A percentile compares a stretch with the other conserved stretches of the same genome.
These are phyloP conservation scores for Flagelloscypha sp. DNA, from an alignment of 768 basidiomycete genomes.

Conservation along the genomic window DNA sequence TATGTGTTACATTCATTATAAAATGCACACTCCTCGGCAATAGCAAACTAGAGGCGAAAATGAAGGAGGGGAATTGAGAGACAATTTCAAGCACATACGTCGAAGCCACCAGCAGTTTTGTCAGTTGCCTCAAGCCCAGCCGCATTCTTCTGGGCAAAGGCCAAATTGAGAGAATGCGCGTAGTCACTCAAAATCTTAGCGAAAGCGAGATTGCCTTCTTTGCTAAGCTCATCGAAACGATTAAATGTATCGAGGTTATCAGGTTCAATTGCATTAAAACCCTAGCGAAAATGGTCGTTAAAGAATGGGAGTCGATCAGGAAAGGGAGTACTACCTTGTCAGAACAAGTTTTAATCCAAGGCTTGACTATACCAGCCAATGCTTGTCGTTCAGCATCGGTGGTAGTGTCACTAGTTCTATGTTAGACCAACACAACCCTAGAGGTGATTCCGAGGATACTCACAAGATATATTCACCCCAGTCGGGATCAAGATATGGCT, in stretches of 20 bases:
- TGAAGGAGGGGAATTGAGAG: too few species aligned
- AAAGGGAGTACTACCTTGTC: too few species aligned
- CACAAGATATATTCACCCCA: slow-evolving; percentile 6
- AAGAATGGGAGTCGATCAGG: too few species aligned
- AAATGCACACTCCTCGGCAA: slow-evolving; percentile 5
- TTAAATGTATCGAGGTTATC: slow-evolving; percentile 7
- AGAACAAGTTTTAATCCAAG: slow-evolving; percentile 4
- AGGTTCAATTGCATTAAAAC: slow-evolving; percentile 5
- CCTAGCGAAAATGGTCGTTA: too few species aligned
- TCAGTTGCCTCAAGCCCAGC: background rate
- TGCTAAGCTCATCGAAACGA: slow-evolving; percentile 2
- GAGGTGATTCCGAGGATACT: too few species aligned
- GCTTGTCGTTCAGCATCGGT: slow-evolving; percentile 4
- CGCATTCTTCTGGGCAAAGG: slow-evolving; percentile 6
- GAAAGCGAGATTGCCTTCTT: slow-evolving; percentile 6
- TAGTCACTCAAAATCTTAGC: slow-evolving; percentile 5
- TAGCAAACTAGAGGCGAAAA: too few species aligned
- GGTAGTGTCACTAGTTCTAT: too few species aligned
- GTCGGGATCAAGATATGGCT: background rate
- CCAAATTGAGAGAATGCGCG: slow-evolving; percentile 1
- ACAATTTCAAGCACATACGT: too few species aligned
- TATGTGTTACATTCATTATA: slow-evolving; percentile 5
- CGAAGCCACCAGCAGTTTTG: slow-evolving; percentile 1
- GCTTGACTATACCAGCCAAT: slow-evolving; percentile 2
- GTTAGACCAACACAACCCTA: too few species aligned